Evolutionary conservation across 257 asterid species (phyloP).

Genomic region (Fraxinus anomala): DNA sequence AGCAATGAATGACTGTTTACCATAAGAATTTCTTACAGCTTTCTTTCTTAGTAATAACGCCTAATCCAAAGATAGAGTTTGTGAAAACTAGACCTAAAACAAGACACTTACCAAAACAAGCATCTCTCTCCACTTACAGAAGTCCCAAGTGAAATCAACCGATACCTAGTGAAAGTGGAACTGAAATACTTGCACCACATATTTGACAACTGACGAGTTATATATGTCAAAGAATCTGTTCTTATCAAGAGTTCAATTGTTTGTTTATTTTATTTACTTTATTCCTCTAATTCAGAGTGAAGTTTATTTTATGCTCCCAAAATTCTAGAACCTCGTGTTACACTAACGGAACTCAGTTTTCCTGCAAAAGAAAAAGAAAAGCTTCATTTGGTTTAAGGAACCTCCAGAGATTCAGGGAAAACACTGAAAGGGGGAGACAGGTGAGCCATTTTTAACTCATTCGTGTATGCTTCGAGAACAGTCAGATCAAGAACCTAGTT

Average conservation of each 20-base stretch:
- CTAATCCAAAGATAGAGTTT: background rate
- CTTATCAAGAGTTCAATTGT: background rate
- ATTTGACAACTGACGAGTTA: background rate
- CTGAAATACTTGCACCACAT: background rate
- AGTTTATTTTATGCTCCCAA: background rate
- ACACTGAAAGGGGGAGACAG: background rate
- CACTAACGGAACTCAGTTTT: background rate
- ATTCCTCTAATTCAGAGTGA: background rate
- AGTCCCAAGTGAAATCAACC: background rate
- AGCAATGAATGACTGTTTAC: background rate
- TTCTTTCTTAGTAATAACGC: background rate
- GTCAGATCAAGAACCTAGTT: slow-evolving; percentile 6
- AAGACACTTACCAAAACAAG: background rate
- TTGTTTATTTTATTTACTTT: background rate
- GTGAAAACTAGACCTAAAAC: background rate
- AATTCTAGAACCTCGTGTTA: background rate
- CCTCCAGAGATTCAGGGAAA: background rate
- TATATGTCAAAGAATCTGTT: background rate
- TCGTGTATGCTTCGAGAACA: background rate
- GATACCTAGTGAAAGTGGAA: background rate
- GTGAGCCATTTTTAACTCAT: background rate
- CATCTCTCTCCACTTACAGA: background rate
- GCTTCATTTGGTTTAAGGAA: slow-evolving; percentile 3
- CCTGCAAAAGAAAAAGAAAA: background rate
- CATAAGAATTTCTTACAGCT: slow-evolving; percentile 15